These are phyloP conservation scores for Coemansia asiatica DNA, from an alignment of 192 early-diverging fungal species.

Conservation along the genomic window DNA sequence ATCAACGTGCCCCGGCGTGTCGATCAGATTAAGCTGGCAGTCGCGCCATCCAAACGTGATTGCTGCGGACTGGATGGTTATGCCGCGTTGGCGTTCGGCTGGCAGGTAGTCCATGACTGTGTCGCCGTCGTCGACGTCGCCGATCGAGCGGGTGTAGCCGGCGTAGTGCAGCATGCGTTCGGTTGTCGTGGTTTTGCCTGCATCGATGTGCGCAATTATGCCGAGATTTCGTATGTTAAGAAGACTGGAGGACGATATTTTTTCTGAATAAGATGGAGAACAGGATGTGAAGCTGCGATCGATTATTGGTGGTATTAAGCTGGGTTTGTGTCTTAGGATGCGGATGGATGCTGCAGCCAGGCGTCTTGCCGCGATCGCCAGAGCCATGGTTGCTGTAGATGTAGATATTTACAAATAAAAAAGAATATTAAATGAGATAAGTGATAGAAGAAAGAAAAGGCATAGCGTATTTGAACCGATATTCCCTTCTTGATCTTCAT, in stretches of 20 bases:
- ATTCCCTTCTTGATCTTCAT: too few relatives aligned
- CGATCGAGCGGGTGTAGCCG: constrained; percentile 83
- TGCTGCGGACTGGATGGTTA: constrained; percentile 91
- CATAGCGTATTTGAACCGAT: too few relatives aligned
- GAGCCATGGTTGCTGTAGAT: not conserved
- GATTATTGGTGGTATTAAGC: not conserved
- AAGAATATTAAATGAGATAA: too few relatives aligned
- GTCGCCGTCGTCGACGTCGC: constrained; percentile 91
- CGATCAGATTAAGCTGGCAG: constrained; percentile 87
- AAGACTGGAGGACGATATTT: not conserved
- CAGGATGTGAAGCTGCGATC: not conserved
- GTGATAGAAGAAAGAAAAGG: too few relatives aligned
- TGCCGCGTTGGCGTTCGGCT: constrained; percentile 87
- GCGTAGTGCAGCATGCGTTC: constrained; percentile 97
- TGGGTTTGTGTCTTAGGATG: not conserved
- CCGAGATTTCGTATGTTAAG: constrained; percentile 78
- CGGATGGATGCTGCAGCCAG: not conserved
- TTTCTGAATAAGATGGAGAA: not conserved
- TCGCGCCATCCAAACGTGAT: constrained; percentile 80
- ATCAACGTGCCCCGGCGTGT: constrained; percentile 95
- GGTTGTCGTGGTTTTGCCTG: constrained; percentile 96
- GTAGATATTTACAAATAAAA: too few relatives aligned
- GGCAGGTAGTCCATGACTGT: constrained; percentile 94
- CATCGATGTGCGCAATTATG: constrained; percentile 97
- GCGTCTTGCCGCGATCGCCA: not conserved